Conservation (phyloP, 1,284 basidiomycete genomes). For the Malassezia furfur region DNA sequence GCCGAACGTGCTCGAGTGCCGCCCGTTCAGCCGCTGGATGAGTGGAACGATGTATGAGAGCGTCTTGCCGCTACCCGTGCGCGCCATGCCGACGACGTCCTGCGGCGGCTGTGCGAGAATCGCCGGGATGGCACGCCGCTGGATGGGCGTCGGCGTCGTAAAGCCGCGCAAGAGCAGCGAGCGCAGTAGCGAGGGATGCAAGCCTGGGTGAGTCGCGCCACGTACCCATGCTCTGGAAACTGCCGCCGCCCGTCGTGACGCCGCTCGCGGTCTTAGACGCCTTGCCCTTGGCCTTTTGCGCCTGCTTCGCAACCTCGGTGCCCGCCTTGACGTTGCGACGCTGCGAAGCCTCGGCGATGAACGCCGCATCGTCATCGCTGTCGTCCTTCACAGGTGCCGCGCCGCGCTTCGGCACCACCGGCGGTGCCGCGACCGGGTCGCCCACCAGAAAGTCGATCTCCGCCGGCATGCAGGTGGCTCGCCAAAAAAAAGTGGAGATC, state of each 20-base stretch:
- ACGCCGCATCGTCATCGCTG: slow-evolving; percentile 33
- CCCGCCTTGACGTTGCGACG: slow-evolving; percentile 44
- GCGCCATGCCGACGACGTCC: slow-evolving; percentile 95
- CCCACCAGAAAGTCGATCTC: slow-evolving; percentile 38
- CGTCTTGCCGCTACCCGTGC: slow-evolving; percentile 96
- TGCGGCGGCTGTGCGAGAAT: slow-evolving; percentile 74
- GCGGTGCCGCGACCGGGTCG: slow-evolving; percentile 12
- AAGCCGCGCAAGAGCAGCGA: slow-evolving; percentile 86
- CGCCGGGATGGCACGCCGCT: slow-evolving; percentile 76
- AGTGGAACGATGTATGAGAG: slow-evolving; percentile 91
- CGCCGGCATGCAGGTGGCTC: slow-evolving; percentile 21
- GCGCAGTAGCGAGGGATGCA: slow-evolving; percentile 72
- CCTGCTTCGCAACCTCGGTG: slow-evolving; percentile 34
- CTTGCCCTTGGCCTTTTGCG: slow-evolving; percentile 26
- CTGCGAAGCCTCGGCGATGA: slow-evolving; percentile 42
- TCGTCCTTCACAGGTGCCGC: slow-evolving; percentile 11
- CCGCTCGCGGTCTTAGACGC: slow-evolving; percentile 32
- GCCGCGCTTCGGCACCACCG: not conserved
- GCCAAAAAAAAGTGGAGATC: slow-evolving; percentile 6
- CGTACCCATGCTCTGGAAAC: slow-evolving; percentile 45
- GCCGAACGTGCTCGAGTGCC: slow-evolving; percentile 71
- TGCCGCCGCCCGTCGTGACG: slow-evolving; percentile 38
- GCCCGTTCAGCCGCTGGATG: slow-evolving; percentile 71
- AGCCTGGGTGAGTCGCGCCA: not conserved
- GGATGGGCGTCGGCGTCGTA: slow-evolving; percentile 90